Percentiles rank a stretch among this genome's conserved stretches.
These are phyloP conservation scores for Colletotrichum sp. DNA, from an alignment of 2,329 filamentous ascomycete species.

Conservation along the genomic window DNA sequence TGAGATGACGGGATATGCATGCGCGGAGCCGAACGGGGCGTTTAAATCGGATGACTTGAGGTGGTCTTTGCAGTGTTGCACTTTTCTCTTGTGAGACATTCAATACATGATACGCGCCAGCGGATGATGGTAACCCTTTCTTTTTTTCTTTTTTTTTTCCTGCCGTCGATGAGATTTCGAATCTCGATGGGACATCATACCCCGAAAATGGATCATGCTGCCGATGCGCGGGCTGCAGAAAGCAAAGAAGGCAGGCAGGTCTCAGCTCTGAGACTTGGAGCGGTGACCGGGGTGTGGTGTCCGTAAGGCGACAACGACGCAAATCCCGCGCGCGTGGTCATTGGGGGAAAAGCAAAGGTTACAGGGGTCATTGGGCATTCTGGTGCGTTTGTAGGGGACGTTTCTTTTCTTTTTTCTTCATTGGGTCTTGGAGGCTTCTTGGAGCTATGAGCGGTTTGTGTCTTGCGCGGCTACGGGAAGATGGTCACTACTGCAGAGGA, in stretches of 20 bases:
- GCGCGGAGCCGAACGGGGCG: not conserved
- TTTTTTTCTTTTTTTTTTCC: too few relatives aligned
- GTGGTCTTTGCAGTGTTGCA: not conserved
- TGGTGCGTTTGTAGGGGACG: not conserved
- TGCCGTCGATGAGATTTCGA: not conserved
- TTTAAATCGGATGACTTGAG: not conserved
- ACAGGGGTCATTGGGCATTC: not conserved
- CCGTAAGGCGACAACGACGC: not conserved
- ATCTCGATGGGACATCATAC: not conserved
- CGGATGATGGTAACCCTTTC: not conserved
- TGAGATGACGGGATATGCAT: not conserved
- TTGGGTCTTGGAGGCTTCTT: not conserved
- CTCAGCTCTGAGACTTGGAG: constrained; percentile 3
- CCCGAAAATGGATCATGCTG: not conserved
- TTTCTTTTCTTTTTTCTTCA: not conserved
- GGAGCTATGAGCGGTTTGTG: not conserved
- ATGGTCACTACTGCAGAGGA: not conserved
- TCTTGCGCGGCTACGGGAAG: not conserved
- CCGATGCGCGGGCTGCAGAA: not conserved
- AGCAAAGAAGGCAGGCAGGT: not conserved
- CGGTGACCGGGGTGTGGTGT: constrained; percentile 7
- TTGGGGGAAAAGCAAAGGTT: not conserved
- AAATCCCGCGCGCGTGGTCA: not conserved
- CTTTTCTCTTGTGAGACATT: not conserved
- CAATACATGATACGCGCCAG: not conserved